A percentile compares a stretch with the other conserved stretches of the same genome.
These are phyloP conservation scores for Orychophragmus violaceus DNA, from an alignment of 345 rosid genomes.

Conservation along the genomic window DNA sequence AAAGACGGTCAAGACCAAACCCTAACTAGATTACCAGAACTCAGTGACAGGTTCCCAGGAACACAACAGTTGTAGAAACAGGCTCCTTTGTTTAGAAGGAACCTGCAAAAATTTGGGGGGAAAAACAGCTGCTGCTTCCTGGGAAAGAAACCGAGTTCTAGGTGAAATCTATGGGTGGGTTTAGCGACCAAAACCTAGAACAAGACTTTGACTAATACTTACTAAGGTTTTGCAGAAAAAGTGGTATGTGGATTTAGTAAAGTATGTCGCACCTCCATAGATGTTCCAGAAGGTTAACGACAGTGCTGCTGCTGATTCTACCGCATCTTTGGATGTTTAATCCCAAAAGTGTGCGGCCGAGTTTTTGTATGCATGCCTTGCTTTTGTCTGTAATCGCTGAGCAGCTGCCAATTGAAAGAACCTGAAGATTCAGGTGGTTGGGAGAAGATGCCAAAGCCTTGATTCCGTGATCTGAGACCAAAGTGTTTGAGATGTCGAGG, in stretches of 20 bases:
- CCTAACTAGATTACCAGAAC: slow-evolving; percentile 36
- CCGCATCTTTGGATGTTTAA: slow-evolving; percentile 79
- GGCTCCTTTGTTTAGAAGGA: slow-evolving; percentile 32
- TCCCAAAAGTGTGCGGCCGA: slow-evolving; percentile 70
- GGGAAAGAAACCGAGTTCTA: slow-evolving; percentile 39
- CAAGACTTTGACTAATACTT: slow-evolving; percentile 18
- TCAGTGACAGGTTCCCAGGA: slow-evolving; percentile 41
- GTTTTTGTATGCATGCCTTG: slow-evolving; percentile 47
- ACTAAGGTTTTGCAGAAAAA: slow-evolving; percentile 29
- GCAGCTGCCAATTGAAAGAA: slow-evolving; percentile 78
- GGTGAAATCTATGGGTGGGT: slow-evolving; percentile 47
- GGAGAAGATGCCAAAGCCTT: slow-evolving; percentile 48
- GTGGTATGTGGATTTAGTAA: slow-evolving; percentile 43
- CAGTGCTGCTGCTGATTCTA: slow-evolving; percentile 53
- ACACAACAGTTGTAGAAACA: slow-evolving; percentile 42
- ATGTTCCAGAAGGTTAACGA: slow-evolving; percentile 52
- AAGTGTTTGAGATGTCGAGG: slow-evolving; percentile 65
- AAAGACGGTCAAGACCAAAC: slow-evolving; percentile 27
- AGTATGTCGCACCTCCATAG: slow-evolving; percentile 93
- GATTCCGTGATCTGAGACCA: slow-evolving; percentile 62
- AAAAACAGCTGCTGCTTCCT: slow-evolving; percentile 39
- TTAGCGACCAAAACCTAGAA: slow-evolving; percentile 59
- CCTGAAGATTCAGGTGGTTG: slow-evolving; percentile 61
- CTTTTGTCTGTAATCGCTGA: slow-evolving; percentile 58
- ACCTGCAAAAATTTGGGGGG: slow-evolving; percentile 46